phyloP scores from a whole-genome alignment of 768 basidiomycete genomes.

The Collybia sordida region DNA sequence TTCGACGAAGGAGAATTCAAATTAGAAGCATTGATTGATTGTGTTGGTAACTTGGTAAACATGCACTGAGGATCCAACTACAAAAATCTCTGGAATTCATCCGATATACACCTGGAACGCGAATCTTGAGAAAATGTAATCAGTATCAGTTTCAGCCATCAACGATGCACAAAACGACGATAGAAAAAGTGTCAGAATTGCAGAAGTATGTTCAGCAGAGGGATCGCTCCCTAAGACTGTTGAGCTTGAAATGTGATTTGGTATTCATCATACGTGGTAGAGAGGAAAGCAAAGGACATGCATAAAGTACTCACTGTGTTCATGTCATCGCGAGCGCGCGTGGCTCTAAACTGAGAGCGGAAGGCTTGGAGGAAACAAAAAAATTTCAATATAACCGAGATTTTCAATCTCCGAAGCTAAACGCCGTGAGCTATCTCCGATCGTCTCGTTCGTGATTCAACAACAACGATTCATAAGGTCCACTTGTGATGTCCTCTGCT shows the following conservation, averaged over 20 bases:
- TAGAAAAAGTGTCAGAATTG: conserved; percentile 45
- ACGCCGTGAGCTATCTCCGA: neutral
- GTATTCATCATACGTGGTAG: conserved; percentile 43
- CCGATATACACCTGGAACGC: neutral
- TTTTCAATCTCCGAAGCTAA: neutral
- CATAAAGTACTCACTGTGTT: neutral
- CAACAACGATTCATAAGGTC: neutral
- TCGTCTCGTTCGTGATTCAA: neutral
- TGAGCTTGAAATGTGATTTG: conserved; percentile 64
- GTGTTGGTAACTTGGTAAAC: no score
- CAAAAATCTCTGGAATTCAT: no score
- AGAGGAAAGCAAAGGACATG: neutral
- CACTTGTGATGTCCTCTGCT: conserved; percentile 22
- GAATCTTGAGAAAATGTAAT: no score
- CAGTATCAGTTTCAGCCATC: neutral
- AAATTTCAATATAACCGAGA: neutral
- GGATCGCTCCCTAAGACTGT: conserved; percentile 54
- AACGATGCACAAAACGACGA: neutral
- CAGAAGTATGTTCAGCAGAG: conserved; percentile 57
- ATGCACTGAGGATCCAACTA: no score
- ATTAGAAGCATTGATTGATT: neutral
- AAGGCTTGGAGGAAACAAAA: neutral
- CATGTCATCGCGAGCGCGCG: neutral
- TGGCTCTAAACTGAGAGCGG: neutral
- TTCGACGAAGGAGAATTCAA: no score